Percentiles rank a stretch among this genome's conserved stretches.
phyloP scores from a whole-genome alignment of 345 rosid species.

The Litchi chinensis region DNA sequence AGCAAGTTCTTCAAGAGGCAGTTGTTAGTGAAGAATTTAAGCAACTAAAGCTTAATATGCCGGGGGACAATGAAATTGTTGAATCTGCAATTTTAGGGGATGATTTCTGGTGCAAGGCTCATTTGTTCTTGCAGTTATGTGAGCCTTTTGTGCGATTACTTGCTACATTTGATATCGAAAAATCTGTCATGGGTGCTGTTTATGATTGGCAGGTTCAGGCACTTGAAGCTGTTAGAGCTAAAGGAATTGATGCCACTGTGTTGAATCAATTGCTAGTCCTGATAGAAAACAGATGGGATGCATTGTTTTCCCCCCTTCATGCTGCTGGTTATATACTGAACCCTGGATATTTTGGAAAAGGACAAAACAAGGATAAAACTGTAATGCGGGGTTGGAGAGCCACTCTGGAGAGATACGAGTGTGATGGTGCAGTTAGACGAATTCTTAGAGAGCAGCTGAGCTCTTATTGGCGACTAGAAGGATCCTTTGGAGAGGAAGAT shows the following conservation, averaged over 20 bases:
- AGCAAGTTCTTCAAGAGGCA: slow-evolving; percentile 38
- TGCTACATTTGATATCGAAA: slow-evolving; percentile 35
- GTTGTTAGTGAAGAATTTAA: slow-evolving; percentile 53
- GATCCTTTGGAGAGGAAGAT: slow-evolving; percentile 53
- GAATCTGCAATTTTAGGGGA: slow-evolving; percentile 46
- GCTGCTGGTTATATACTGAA: slow-evolving; percentile 52
- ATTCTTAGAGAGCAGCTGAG: slow-evolving; percentile 45
- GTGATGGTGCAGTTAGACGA: slow-evolving; percentile 38
- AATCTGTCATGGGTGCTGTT: slow-evolving; percentile 38
- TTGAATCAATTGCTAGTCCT: slow-evolving; percentile 44
- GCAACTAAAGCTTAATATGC: slow-evolving; percentile 38
- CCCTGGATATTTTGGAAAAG: slow-evolving; percentile 45
- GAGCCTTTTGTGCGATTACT: slow-evolving; percentile 46
- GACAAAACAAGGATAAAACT: slow-evolving; percentile 45
- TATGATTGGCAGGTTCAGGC: slow-evolving; percentile 46
- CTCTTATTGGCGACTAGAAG: slow-evolving; percentile 47
- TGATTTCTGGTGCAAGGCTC: slow-evolving; percentile 47
- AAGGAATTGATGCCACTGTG: slow-evolving; percentile 30
- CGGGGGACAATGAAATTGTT: slow-evolving; percentile 30
- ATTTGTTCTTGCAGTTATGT: slow-evolving; percentile 35
- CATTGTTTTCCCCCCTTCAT: slow-evolving; percentile 53
- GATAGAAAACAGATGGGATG: slow-evolving; percentile 47
- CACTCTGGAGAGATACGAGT: slow-evolving; percentile 37
- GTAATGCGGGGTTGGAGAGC: slow-evolving; percentile 54
- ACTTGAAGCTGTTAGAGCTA: slow-evolving; percentile 37